Evolutionary conservation across 768 basidiomycete species (phyloP), one percentile per base, ranked within the genome.

Genomic region (Lanmaoa rubissima): DNA sequence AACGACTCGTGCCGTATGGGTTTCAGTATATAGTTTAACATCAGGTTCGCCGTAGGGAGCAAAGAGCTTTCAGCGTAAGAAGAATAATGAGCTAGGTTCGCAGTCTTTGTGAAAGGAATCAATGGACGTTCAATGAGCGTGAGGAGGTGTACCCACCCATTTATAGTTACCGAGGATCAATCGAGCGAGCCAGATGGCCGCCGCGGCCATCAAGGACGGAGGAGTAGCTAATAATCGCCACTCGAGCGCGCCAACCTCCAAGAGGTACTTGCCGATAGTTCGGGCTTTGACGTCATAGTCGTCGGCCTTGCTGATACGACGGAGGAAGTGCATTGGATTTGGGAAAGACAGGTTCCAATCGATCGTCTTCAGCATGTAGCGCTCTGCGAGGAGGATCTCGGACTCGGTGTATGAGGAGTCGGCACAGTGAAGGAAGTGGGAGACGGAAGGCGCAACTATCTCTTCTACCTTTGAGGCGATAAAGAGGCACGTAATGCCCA

Each of bases 391-490:
- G 55, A 93, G 81, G 57, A 98, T 89, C 63, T 97, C 93, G 0
- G 85, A 80, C 61, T 86, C 82, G 14, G 79, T 80, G 72, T 87
- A 94, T 13, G 86, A 84, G 5, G 84, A 83, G 56, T 95, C 92
- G 38, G 90, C 83, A 64, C 92, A 86, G 68, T 81, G 80, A 19
- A 89, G 80, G 67, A 96, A 88, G 74, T 94, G 90, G 31, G 76
- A 75, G 28, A 93, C 87, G 24, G 89, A 87, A 0, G 95, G 95
- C 11, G 92, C 85, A 60, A 92, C 83, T 41, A 93, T 93, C 71
- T 97, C 94, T 72, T 98, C 95, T 59, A 88, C 92, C 72, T 98
- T 98, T 38, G 92, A 83, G 0, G 95, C 84, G 62, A 97, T 78
- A 74, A 96, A 90, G 63, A 98, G 82, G 57, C 88, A 86, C 3